phyloP scores from a whole-genome alignment of 148 eudicot species.

The Rhododendron henanense region DNA sequence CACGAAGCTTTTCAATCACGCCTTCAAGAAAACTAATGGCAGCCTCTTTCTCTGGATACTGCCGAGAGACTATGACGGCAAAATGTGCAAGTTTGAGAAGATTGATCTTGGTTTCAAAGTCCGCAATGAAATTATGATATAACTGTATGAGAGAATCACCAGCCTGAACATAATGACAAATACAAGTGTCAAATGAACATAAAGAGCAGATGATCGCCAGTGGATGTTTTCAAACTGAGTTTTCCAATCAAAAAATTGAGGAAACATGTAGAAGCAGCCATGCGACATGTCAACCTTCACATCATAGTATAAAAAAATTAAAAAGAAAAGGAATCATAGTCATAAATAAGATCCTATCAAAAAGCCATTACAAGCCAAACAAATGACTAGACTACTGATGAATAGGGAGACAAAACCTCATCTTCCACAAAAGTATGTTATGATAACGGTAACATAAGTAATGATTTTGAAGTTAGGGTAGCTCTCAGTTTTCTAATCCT shows the following conservation, averaged over 20 bases:
- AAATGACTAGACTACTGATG: neutral
- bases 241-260: neutral
- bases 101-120: slow-evolving; percentile 95
- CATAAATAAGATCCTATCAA: neutral
- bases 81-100: slow-evolving; percentile 98
- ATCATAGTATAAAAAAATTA: neutral
- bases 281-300: neutral
- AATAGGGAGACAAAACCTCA: neutral
- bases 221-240: neutral
- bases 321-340: neutral
- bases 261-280: neutral
- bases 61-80: slow-evolving; percentile 84
- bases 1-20: slow-evolving; percentile 80
- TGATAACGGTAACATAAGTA: neutral
- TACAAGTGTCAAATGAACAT: neutral
- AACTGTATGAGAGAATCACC: slow-evolving; percentile 93
- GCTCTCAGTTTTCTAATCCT: neutral
- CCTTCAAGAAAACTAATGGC: slow-evolving; percentile 82
- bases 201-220: neutral
- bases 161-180: slow-evolving; percentile 41
- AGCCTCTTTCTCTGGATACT: slow-evolving; percentile 79
- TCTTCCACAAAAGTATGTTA: neutral
- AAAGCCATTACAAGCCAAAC: neutral
- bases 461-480: neutral
- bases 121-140: slow-evolving; percentile 88